Evolutionary conservation across 225 moss, liverwort and hornwort species (phyloP).

Genomic region (Bryoerythrophyllum caledonicum): DNA sequence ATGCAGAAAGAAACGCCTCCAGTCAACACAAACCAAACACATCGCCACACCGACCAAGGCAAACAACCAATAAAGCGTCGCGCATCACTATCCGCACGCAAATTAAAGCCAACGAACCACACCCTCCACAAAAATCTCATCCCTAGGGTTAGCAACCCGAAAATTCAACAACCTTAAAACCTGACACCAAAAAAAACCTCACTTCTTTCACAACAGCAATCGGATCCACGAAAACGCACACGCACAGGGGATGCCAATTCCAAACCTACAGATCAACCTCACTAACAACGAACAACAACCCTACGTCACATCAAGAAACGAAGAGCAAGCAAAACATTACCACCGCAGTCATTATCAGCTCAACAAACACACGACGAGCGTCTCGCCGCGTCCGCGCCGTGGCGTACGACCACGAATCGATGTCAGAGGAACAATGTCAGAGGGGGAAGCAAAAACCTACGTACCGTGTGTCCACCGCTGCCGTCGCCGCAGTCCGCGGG

Average conservation of each 20-base stretch:
- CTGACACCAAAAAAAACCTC: background rate
- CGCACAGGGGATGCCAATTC: background rate
- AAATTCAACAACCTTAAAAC: background rate
- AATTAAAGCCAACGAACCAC: conserved; percentile 2
- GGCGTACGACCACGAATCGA: background rate
- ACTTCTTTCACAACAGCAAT: background rate
- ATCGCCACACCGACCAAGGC: background rate
- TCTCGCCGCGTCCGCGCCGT: background rate
- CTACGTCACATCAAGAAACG: background rate
- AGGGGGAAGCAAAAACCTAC: conserved; percentile 6
- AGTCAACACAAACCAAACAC: background rate
- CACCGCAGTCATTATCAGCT: background rate
- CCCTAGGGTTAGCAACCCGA: background rate
- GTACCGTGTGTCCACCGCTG: background rate
- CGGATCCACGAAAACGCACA: background rate
- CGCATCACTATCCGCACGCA: background rate
- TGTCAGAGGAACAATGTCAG: background rate
- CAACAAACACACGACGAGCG: background rate
- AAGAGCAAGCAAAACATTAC: background rate
- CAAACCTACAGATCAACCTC: background rate
- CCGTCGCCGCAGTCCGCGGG: background rate
- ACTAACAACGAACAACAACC: background rate
- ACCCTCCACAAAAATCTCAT: background rate
- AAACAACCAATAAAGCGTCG: background rate
- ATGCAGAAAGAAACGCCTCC: background rate